These are phyloP conservation scores for Salix caprea DNA, from an alignment of 345 rosid species.

Conservation along the genomic window DNA sequence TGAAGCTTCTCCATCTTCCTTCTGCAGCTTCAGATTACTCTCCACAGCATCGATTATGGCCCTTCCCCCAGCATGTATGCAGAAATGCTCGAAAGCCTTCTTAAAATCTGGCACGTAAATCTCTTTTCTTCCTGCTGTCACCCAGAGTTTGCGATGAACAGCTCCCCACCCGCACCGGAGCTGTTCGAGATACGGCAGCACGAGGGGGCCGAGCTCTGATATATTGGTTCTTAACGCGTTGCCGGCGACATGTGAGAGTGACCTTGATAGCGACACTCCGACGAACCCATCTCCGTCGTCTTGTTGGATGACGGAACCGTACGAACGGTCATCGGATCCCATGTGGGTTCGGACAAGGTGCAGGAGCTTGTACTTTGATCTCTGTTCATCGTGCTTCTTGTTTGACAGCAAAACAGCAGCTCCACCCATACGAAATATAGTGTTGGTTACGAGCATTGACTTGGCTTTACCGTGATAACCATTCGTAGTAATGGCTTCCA, in stretches of 20 bases:
- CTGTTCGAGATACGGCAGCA: slow-evolving; percentile 52
- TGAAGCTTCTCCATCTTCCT: slow-evolving; percentile 61
- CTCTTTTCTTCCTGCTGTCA: slow-evolving; percentile 16
- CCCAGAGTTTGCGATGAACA: slow-evolving; percentile 19
- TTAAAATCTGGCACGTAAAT: slow-evolving; percentile 45
- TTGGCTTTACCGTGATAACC: slow-evolving; percentile 40
- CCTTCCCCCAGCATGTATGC: slow-evolving; percentile 61
- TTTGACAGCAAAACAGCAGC: slow-evolving; percentile 55
- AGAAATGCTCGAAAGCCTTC: slow-evolving; percentile 58
- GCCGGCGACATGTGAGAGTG: slow-evolving; percentile 43
- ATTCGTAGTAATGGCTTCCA: slow-evolving; percentile 50
- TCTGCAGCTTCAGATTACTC: slow-evolving; percentile 47
- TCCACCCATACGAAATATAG: slow-evolving; percentile 59
- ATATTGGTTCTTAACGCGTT: slow-evolving; percentile 46
- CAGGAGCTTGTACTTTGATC: slow-evolving; percentile 50
- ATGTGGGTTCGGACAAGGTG: slow-evolving; percentile 55
- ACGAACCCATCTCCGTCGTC: slow-evolving; percentile 40
- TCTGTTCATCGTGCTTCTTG: slow-evolving; percentile 35
- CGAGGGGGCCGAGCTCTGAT: slow-evolving; percentile 45
- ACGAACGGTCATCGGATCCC: slow-evolving; percentile 46
- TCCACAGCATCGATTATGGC: slow-evolving; percentile 51
- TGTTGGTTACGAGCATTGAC: slow-evolving; percentile 54
- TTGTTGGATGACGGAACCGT: slow-evolving; percentile 42
- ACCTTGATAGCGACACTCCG: slow-evolving; percentile 52
- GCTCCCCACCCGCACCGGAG: slow-evolving; percentile 35